These are phyloP conservation scores for Clonostachys rosea DNA, from an alignment of 2,329 filamentous ascomycete genomes.

Conservation along the genomic window DNA sequence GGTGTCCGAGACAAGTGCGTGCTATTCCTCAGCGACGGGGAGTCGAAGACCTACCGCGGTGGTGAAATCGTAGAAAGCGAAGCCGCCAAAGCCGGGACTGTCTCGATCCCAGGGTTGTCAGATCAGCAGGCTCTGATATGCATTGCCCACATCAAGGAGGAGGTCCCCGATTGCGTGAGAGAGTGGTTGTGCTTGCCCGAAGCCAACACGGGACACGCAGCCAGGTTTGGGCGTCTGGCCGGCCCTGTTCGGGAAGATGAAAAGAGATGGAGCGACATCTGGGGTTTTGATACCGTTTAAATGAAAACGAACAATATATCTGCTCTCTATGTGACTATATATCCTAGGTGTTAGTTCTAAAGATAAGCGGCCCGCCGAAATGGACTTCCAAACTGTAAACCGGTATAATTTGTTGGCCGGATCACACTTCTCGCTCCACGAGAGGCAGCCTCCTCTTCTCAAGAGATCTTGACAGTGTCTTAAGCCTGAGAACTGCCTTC, in stretches of 20 bases:
- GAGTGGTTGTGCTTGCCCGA: slow-evolving; percentile 87
- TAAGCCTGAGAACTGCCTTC: too few species aligned
- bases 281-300: slow-evolving; percentile 34
- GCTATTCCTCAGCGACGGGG: slow-evolving; percentile 67
- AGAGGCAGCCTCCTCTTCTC: too few species aligned
- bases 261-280: slow-evolving; percentile 61
- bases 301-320: too few species aligned
- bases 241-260: slow-evolving; percentile 55
- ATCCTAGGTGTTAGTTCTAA: too few species aligned
- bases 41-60: slow-evolving; percentile 35
- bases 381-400: too few species aligned
- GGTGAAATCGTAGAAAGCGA: slow-evolving; percentile 16
- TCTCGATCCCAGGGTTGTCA: slow-evolving; percentile 57
- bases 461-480: too few species aligned
- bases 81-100: slow-evolving; percentile 29
- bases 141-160: slow-evolving; percentile 85
- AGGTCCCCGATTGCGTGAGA: slow-evolving; percentile 78
- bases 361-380: too few species aligned
- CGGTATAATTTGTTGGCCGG: too few species aligned
- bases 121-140: slow-evolving; percentile 79
- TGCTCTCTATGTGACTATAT: too few species aligned
- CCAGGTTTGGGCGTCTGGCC: slow-evolving; percentile 60
- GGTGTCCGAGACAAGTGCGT: slow-evolving; percentile 82
- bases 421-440: too few species aligned
- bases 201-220: slow-evolving; percentile 54